phyloP scores from a whole-genome alignment of 306 rosid genomes.

The Inga leiocalycina region DNA sequence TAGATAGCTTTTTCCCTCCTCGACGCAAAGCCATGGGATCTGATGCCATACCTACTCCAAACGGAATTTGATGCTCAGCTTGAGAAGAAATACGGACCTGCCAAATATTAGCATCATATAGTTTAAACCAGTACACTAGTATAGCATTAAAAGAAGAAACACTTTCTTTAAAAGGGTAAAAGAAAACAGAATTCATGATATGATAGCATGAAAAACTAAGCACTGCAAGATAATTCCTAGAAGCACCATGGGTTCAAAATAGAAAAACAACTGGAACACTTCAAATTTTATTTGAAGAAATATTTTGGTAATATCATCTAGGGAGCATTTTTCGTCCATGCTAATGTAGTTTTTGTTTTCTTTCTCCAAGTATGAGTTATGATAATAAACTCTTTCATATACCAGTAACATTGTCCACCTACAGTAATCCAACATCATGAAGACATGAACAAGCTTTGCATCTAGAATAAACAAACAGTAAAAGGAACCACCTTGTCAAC shows the following conservation, averaged over 20 bases:
- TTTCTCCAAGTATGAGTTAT: neutral
- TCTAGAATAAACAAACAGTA: constrained; percentile 20
- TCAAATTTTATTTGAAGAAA: constrained; percentile 1
- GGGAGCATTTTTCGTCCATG: neutral
- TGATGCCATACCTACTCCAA: constrained; percentile 90
- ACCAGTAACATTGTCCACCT: constrained; percentile 19
- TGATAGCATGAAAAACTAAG: constrained; percentile 2
- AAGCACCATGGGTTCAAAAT: constrained; percentile 12
- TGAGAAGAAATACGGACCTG: constrained; percentile 79
- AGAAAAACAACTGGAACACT: constrained; percentile 16
- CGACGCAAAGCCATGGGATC: constrained; percentile 98
- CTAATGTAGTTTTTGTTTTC: neutral
- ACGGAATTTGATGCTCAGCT: constrained; percentile 62
- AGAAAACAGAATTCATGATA: neutral
- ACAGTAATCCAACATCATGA: constrained; percentile 29
- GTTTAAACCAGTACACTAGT: neutral
- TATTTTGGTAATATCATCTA: neutral
- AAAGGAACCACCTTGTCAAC: constrained; percentile 10
- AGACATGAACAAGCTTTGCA: constrained; percentile 24
- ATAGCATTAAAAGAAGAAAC: neutral
- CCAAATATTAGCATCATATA: constrained; percentile 4
- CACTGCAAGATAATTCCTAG: constrained; percentile 26
- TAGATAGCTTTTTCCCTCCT: constrained; percentile 87
- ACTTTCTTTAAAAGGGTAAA: neutral
- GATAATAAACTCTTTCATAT: neutral